Base-by-base conservation (phyloP, 805 yeast genomes). In the Candida peoriensis region DNA sequence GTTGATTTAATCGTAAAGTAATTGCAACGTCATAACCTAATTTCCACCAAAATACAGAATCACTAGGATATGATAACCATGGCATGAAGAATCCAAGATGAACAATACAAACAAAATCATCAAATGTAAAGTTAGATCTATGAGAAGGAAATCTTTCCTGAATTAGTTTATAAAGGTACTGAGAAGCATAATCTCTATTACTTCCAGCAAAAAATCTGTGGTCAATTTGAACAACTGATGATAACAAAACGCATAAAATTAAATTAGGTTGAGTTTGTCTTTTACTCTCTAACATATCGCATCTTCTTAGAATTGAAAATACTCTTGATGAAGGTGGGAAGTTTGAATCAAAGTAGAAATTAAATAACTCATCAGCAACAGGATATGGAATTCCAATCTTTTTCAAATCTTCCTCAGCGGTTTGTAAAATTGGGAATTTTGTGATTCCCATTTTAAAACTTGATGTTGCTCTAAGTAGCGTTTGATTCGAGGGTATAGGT, bases 41-140 rank as follows among this genome's bases (percentile, higher is more conserved):
- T 28, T 36, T 34, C 54, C 54, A 48, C 57, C 57, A 52, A 12
- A 36, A 39, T 1, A 45, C 37, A 9, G 51, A 45, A 29, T 52
- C 55, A 37, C 36, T 42, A 7, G 52, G 43, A 28, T 44, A 48
- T 0, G 51, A 36, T 23, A 50, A 21, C 54, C 54, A 52, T 5
- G 54, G 54, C 45, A 48, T 52, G 20, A 44, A 34, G 26, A 43
- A 52, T 4, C 45, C 44, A 12, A 52, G 31, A 35, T 52, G 57
- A 4, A 46, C 31, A 1, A 37, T 26, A 8, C 45, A 39, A 2
- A 52, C 25, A 11, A 44, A 38, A 28, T 52, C 57, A 30, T 52
- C 57, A 10, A 50, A 42, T 1, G 41, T 30, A 14, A 42, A 41
- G 3, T 24, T 3, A 28, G 37, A 13, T 36, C 33, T 6, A 10